Conservation (phyloP, 257 asterid genomes). For the Primulina huaijiensis region DNA sequence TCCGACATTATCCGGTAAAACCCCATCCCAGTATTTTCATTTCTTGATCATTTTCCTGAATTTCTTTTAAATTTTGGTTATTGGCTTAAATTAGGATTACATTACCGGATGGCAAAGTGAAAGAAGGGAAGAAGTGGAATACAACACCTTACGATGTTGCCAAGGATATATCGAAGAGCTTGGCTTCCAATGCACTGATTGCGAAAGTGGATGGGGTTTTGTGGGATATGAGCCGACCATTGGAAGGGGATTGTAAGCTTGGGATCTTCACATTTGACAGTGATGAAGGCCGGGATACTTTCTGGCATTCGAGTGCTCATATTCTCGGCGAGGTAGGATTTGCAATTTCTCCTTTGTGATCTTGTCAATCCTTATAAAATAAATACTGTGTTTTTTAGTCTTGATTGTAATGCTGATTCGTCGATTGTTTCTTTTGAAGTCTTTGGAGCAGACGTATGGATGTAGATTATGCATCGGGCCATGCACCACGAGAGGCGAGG, state of each 20-base stretch:
- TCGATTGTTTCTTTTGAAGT: slow-evolving; percentile 31
- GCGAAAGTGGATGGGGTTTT: slow-evolving; percentile 70
- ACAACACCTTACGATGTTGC: slow-evolving; percentile 86
- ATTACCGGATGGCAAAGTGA: slow-evolving; percentile 70
- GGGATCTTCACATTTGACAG: slow-evolving; percentile 67
- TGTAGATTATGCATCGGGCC: slow-evolving; percentile 91
- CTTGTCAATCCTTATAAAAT: neutral
- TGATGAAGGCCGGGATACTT: slow-evolving; percentile 95
- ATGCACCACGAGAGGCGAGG: slow-evolving; percentile 95
- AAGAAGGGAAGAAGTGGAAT: slow-evolving; percentile 86
- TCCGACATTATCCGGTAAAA: slow-evolving; percentile 58
- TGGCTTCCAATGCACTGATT: slow-evolving; percentile 83
- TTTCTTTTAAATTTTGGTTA: neutral
- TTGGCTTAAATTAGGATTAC: slow-evolving; percentile 46
- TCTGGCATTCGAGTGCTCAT: slow-evolving; percentile 99
- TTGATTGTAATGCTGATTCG: neutral
- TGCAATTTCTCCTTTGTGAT: neutral
- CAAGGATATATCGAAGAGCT: slow-evolving; percentile 84
- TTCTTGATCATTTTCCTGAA: neutral
- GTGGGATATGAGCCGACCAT: slow-evolving; percentile 90
- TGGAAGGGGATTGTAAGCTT: slow-evolving; percentile 87
- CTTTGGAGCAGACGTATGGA: slow-evolving; percentile 89
- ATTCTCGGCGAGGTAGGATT: slow-evolving; percentile 82
- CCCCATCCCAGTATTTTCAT: neutral
- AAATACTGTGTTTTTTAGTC: neutral